These are phyloP conservation scores for Paraphoma sp. DNA, from an alignment of 2,329 filamentous ascomycete species.

Conservation along the genomic window DNA sequence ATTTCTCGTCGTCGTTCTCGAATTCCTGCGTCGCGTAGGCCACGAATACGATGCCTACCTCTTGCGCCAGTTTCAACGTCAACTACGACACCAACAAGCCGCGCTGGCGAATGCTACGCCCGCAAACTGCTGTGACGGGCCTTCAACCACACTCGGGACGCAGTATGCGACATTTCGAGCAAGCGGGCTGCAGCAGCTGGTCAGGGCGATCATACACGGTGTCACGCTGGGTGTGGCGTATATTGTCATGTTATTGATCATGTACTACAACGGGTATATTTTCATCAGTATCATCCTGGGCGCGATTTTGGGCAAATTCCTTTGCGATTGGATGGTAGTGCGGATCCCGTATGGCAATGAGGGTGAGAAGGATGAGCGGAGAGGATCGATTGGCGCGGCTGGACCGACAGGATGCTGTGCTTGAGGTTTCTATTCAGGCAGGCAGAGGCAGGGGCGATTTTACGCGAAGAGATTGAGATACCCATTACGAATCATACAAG, in stretches of 20 bases:
- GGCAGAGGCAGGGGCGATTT: not conserved
- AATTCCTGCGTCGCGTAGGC: conserved; percentile 72
- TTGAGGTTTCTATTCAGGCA: conserved; percentile 3
- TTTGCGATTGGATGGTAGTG: conserved; percentile 70
- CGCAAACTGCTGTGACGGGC: conserved; percentile 34
- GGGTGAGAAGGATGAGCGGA: conserved; percentile 33
- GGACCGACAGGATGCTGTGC: conserved; percentile 41
- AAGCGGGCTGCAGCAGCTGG: conserved; percentile 68
- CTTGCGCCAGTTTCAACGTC: conserved; percentile 58
- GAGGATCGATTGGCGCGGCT: conserved; percentile 26
- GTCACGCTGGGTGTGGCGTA: conserved; percentile 78
- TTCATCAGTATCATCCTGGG: conserved; percentile 84
- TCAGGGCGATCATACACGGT: conserved; percentile 72
- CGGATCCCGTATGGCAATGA: conserved; percentile 29
- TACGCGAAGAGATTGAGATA: not conserved
- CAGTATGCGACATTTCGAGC: conserved; percentile 56
- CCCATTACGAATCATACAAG: not conserved
- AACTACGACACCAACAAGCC: conserved; percentile 34
- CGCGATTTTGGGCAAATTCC: conserved; percentile 72
- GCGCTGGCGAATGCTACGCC: conserved; percentile 22
- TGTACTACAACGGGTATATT: conserved; percentile 74
- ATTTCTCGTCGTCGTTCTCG: conserved; percentile 74
- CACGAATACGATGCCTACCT: conserved; percentile 77
- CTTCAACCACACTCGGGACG: conserved; percentile 22
- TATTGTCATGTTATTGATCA: conserved; percentile 75